These are phyloP conservation scores for Lasiodiplodia theobromae DNA, from an alignment of 2,329 filamentous ascomycete genomes.

Conservation along the genomic window DNA sequence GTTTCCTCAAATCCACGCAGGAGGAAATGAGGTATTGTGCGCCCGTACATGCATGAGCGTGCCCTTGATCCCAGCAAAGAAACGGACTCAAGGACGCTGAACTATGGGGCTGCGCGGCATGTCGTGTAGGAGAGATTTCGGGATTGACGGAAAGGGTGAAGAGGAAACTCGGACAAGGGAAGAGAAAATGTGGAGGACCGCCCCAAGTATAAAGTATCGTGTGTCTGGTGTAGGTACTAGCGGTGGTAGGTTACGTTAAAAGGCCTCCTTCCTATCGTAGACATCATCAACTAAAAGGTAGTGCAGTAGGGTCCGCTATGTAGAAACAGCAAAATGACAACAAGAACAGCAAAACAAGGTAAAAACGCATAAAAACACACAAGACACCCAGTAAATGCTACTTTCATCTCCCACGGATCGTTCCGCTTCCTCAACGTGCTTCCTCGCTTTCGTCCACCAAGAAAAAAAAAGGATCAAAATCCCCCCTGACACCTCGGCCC, in stretches of 20 bases:
- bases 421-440: background rate
- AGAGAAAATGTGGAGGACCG: background rate
- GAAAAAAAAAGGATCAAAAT: conserved; percentile 13
- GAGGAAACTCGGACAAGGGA: background rate
- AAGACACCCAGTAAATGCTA: conserved; percentile 27
- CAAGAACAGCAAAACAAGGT: conserved; percentile 1
- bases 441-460: conserved; percentile 5
- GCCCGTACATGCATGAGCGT: conserved; percentile 10
- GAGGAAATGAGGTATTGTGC: conserved; percentile 11
- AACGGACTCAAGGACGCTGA: background rate
- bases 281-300: conserved; percentile 27
- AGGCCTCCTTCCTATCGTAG: conserved; percentile 27
- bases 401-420: conserved; percentile 6
- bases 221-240: conserved; percentile 22
- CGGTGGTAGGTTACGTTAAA: conserved; percentile 25
- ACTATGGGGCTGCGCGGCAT: background rate
- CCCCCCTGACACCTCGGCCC: conserved; percentile 16
- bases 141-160: background rate
- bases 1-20: background rate
- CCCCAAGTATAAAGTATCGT: conserved; percentile 8
- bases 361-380: conserved; percentile 15
- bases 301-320: conserved; percentile 25
- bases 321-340: conserved; percentile 9
- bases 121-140: no score
- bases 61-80: background rate